Base-by-base conservation (phyloP, 345 rosid genomes). In the Gossypium mustelinum region DNA sequence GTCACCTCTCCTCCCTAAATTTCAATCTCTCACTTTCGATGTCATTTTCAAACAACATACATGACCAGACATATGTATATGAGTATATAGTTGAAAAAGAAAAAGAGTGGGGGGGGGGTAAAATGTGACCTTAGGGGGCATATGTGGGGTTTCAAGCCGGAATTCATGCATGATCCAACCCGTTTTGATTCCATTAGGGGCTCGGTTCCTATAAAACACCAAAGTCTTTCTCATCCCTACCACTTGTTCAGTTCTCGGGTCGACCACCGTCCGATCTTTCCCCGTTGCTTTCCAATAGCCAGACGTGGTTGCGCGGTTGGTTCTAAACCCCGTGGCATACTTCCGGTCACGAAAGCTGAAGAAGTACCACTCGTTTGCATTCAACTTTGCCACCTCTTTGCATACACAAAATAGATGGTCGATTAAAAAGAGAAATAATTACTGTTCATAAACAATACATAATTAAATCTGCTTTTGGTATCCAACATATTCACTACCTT, bases 211-310 rank as follows among this genome's bases (percentile, higher is more conserved):
- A 80, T 95, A 95, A 80, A 95, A 93, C 20, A 95, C 99, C 67
- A 95, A 81, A 2, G 99, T 95, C 88, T 95, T 95, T 72, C 99
- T 89, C 99, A 95, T 95, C 82, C 99, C 99, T 41, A 95, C 93
- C 20, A 87, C 74, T 76, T 89, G 86, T 0, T 81, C 79, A 2
- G 90, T 89, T 4, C 73, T 20, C 9, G 96, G 94, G 72, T 95
- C 91, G 59, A 89, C 70, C 66, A 95, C 98, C 58, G 87, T 86
- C 34, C 99, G 93, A 84, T 95, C 99, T 77, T 95, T 95, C 17
- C 99, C 99, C 0, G 99, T 95, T 11, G 99, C 99, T 75, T 95
- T 95, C 99, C 99, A 93, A 80, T 95, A 95, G 57, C 99, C 99
- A 1, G 87, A 81, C 34, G 74, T 77, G 4, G 99, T 95, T 0